Evolutionary conservation across 2,329 filamentous ascomycete genomes (phyloP).

Genomic region (Trichoderma hamatum): DNA sequence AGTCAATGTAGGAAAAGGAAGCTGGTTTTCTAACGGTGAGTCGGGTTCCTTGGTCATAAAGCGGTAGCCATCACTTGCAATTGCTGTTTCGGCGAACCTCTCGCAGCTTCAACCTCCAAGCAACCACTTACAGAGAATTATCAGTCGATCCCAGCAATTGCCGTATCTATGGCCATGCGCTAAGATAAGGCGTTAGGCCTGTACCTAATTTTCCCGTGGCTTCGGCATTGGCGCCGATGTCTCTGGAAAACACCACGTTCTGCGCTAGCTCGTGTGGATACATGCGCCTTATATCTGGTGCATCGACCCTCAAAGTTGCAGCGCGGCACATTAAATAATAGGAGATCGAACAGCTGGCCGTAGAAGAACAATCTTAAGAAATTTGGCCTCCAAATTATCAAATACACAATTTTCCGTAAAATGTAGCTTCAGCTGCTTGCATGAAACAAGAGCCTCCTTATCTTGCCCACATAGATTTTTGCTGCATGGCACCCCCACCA

Average conservation of each 20-base stretch:
- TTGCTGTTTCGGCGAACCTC: background rate
- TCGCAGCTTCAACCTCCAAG: background rate
- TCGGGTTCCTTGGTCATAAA: slow-evolving; percentile 9
- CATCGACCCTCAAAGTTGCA: background rate
- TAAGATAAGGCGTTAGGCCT: slow-evolving; percentile 19
- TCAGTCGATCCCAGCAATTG: slow-evolving; percentile 9
- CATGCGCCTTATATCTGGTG: background rate
- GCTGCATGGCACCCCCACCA: slow-evolving; percentile 31
- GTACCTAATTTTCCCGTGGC: background rate
- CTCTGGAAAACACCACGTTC: background rate
- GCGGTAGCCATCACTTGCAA: slow-evolving; percentile 8
- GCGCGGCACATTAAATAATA: background rate
- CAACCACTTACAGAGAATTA: slow-evolving; percentile 13
- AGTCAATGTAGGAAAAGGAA: too few species aligned
- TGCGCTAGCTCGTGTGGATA: background rate
- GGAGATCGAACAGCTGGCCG: background rate
- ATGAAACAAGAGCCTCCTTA: background rate
- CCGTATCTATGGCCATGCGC: slow-evolving; percentile 6
- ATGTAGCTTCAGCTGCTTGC: background rate
- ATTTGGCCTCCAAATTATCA: background rate
- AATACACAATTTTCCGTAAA: too few species aligned
- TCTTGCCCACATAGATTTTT: background rate
- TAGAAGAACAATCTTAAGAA: background rate
- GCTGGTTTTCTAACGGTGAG: background rate
- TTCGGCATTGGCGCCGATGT: background rate